Conservation (phyloP, 1,284 basidiomycete species). For the Boletus mariae region DNA sequence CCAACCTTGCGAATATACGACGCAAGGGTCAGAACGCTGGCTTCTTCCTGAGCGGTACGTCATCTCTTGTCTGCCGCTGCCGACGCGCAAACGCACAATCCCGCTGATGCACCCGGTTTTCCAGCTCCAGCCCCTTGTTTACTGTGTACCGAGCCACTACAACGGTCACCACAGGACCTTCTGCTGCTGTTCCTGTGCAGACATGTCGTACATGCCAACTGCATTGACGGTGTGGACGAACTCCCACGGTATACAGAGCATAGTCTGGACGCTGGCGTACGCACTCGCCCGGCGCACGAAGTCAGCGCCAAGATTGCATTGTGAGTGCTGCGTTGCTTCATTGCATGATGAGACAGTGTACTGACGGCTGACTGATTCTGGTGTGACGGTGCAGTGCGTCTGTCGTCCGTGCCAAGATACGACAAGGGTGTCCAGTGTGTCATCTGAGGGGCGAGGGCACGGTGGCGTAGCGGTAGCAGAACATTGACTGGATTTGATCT, state of each 20-base stretch:
- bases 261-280: constrained; percentile 35
- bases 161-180: constrained; percentile 55
- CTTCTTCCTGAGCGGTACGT: constrained; percentile 64
- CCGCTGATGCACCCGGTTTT: neutral
- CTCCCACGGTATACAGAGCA: constrained; percentile 49
- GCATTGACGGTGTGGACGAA: constrained; percentile 54
- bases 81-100: neutral
- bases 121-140: constrained; percentile 61
- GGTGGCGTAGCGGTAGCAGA: constrained; percentile 29
- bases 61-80: neutral
- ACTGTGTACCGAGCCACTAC: constrained; percentile 60
- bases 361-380: neutral
- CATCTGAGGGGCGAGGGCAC: constrained; percentile 52
- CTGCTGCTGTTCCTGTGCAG: constrained; percentile 81
- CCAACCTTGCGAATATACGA: constrained; percentile 65
- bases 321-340: constrained; percentile 43
- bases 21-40: constrained; percentile 76
- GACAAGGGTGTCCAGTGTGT: constrained; percentile 75
- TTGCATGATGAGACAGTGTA: neutral
- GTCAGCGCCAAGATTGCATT: constrained; percentile 70
- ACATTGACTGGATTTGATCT: constrained; percentile 6
- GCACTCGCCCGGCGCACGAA: constrained; percentile 40
- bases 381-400: constrained; percentile 50
- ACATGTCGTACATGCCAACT: constrained; percentile 80
- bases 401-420: constrained; percentile 61